Evolutionary conservation across 163 green algal species (phyloP).

Genomic region (Volvox carteri): DNA sequence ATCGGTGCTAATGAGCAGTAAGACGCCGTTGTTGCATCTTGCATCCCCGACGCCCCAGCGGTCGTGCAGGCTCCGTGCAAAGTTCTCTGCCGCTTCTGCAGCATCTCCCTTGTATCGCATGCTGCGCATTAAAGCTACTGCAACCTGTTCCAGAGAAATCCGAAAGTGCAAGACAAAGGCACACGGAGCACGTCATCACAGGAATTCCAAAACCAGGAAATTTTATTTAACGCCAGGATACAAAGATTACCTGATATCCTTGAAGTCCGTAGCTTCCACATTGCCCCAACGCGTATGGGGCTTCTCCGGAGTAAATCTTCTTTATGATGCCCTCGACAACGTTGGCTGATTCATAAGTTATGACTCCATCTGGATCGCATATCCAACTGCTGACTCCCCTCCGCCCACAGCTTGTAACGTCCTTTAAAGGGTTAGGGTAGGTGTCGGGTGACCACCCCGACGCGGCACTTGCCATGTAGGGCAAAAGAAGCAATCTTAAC

Average conservation of each 20-base stretch:
- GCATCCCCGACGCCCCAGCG: constrained; percentile 77
- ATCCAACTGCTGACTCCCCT: constrained; percentile 60
- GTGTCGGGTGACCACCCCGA: constrained; percentile 61
- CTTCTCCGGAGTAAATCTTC: constrained; percentile 65
- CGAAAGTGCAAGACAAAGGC: no score
- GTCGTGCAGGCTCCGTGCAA: constrained; percentile 76
- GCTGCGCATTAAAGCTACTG: constrained; percentile 74
- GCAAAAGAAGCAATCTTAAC: not conserved
- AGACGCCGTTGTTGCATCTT: constrained; percentile 76
- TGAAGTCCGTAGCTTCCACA: constrained; percentile 59
- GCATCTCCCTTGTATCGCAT: constrained; percentile 10
- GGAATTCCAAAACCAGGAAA: no score
- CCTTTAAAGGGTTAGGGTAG: constrained; percentile 75
- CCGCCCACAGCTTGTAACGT: constrained; percentile 71
- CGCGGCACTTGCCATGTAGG: not conserved
- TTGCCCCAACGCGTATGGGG: constrained; percentile 63
- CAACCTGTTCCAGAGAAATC: constrained; percentile 56
- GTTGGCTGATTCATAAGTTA: constrained; percentile 64
- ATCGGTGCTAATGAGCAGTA: constrained; percentile 75
- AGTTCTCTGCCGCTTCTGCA: constrained; percentile 56
- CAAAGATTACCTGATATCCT: constrained; percentile 77
- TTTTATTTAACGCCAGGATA: no score
- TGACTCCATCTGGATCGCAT: constrained; percentile 80
- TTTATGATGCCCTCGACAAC: constrained; percentile 76
- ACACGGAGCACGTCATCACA: no score